Evolutionary conservation across 768 basidiomycete species (phyloP).

Genomic region (Pulveroboletus sp.): DNA sequence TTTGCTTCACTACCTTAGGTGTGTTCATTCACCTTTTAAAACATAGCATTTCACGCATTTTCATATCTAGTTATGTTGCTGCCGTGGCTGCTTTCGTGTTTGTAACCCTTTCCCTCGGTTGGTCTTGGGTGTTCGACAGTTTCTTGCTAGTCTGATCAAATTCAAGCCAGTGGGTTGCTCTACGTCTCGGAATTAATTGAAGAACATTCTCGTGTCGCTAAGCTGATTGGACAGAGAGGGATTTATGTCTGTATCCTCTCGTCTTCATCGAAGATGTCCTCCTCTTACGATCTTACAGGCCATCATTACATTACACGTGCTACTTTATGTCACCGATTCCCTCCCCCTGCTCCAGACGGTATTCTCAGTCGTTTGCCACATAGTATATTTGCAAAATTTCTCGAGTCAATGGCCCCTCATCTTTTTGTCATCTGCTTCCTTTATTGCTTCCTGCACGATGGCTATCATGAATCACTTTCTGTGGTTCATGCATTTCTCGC

Average conservation of each 20-base stretch:
- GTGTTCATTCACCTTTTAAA: slow-evolving; percentile 16
- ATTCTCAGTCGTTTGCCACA: slow-evolving; percentile 81
- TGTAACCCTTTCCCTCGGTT: slow-evolving; percentile 88
- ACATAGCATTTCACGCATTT: neutral
- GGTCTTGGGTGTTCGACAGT: slow-evolving; percentile 21
- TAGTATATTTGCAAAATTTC: slow-evolving; percentile 92
- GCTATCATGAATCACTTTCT: slow-evolving; percentile 90
- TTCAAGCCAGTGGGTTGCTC: slow-evolving; percentile 82
- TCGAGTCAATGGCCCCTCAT: slow-evolving; percentile 88
- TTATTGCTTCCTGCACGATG: slow-evolving; percentile 79
- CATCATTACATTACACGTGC: slow-evolving; percentile 71
- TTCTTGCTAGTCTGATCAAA: slow-evolving; percentile 6
- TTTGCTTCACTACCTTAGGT: slow-evolving; percentile 63
- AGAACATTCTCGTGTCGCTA: slow-evolving; percentile 83
- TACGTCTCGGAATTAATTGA: slow-evolving; percentile 96
- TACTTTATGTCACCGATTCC: slow-evolving; percentile 76
- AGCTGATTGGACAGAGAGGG: slow-evolving; percentile 75
- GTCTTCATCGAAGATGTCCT: neutral
- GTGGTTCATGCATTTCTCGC: slow-evolving; percentile 96
- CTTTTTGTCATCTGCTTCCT: slow-evolving; percentile 78
- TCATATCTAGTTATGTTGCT: slow-evolving; percentile 62
- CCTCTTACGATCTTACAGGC: slow-evolving; percentile 42
- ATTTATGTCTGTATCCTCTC: slow-evolving; percentile 67
- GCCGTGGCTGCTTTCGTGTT: slow-evolving; percentile 78
- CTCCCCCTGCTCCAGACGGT: slow-evolving; percentile 70